A percentile compares a stretch with the other conserved stretches of the same genome.
Conservation (phyloP, 768 basidiomycete genomes). For the Tulasnella sp. region DNA sequence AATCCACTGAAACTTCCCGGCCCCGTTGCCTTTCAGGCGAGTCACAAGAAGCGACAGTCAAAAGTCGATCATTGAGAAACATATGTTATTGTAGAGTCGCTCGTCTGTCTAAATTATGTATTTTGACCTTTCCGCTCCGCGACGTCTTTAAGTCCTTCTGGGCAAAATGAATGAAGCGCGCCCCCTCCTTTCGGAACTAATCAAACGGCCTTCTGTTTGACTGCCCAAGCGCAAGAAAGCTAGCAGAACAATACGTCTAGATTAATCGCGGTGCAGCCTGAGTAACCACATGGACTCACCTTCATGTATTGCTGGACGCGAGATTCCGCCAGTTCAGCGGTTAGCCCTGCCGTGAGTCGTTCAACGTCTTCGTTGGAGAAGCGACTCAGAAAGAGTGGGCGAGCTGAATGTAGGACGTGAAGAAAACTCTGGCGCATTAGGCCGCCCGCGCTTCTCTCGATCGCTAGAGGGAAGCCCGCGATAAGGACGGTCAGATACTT, state of each 20-base stretch:
- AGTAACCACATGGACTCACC: neutral
- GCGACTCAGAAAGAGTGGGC: slow-evolving; percentile 1
- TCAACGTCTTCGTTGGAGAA: neutral
- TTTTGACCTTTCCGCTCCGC: neutral
- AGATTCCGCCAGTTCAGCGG: neutral
- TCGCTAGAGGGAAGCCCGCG: neutral
- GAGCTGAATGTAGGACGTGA: neutral
- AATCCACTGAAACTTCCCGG: neutral
- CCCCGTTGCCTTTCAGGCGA: slow-evolving; percentile 54
- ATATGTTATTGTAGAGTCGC: slow-evolving; percentile 45
- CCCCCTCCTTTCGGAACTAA: neutral
- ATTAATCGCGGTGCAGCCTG: neutral
- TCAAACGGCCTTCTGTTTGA: neutral
- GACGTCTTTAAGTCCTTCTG: neutral
- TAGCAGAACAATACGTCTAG: neutral
- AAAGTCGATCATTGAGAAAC: slow-evolving; percentile 56
- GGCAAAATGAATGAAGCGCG: neutral
- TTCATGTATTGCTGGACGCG: neutral
- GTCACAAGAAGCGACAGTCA: slow-evolving; percentile 66
- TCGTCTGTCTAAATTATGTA: neutral
- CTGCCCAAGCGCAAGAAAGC: neutral
- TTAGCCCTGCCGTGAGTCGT: neutral
- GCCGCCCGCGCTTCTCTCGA: neutral
- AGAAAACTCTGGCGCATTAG: neutral
- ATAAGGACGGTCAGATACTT: neutral